Conservation (phyloP, 192 early-diverging fungal species). For the Coemansia biformis region DNA sequence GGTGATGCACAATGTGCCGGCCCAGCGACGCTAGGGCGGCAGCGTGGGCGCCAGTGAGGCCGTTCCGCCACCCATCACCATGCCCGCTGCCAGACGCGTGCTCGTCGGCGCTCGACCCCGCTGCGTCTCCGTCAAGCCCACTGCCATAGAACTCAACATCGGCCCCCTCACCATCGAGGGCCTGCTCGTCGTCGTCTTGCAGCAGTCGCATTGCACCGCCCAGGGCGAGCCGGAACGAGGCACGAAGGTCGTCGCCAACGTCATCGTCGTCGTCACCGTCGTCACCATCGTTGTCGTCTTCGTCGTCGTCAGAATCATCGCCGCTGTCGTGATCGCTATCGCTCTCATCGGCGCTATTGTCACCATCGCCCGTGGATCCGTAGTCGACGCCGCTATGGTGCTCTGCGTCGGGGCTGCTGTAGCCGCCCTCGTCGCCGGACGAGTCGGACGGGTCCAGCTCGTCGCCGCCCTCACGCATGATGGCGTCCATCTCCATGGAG, state of each 20-base stretch:
- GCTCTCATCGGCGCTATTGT: slow-evolving; percentile 35
- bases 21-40: slow-evolving; percentile 13
- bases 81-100: slow-evolving; percentile 6
- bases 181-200: slow-evolving; percentile 16
- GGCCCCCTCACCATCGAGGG: slow-evolving; percentile 35
- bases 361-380: slow-evolving; percentile 24
- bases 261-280: slow-evolving; percentile 8
- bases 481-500: slow-evolving; percentile 38
- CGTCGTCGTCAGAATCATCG: slow-evolving; percentile 39
- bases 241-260: slow-evolving; percentile 1
- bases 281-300: slow-evolving; percentile 46
- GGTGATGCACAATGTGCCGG: slow-evolving; percentile 1
- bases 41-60: slow-evolving; percentile 26
- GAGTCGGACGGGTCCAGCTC: slow-evolving; percentile 35
- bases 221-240: slow-evolving; percentile 13
- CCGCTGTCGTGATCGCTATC: slow-evolving; percentile 45
- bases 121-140: slow-evolving; percentile 52
- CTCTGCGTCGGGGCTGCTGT: slow-evolving; percentile 32
- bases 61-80: slow-evolving; percentile 31
- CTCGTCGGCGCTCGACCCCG: slow-evolving; percentile 15
- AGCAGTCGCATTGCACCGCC: slow-evolving; percentile 29
- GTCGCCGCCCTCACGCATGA: slow-evolving; percentile 50
- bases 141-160: slow-evolving; percentile 56
- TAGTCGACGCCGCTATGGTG: slow-evolving; percentile 52
- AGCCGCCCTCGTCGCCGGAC: slow-evolving; percentile 47